Evolutionary conservation across 2,329 filamentous ascomycete genomes (phyloP), one percentile per base, ranked within the genome.

Genomic region (Bipolaris cookei): DNA sequence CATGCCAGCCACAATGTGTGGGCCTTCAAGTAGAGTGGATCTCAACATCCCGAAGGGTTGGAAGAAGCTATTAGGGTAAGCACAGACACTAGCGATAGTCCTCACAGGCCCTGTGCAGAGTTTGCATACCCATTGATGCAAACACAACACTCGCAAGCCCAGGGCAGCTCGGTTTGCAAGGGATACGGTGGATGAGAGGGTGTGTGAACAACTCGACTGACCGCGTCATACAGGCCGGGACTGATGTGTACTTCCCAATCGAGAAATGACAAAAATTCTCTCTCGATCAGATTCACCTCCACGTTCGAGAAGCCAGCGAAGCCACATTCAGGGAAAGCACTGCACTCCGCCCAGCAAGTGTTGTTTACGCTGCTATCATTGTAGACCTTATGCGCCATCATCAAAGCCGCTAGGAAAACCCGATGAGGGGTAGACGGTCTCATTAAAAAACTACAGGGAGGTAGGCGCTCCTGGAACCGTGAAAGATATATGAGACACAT

Each of bases 321-420:
- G 6, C 87, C 86, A 75, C 83, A 89, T 45, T 85, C 86, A 63
- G 83, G 84, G 67, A 97, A 88, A 70, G 88, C 81, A 58, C 90
- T 96, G 83, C 97, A 98, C 70, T 88, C 89, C 63, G 94, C 92
- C 94, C 94, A 98, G 84, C 98, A 94, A 87, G 97, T 97, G 86
- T 98, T 98, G 88, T 97, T 97, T 60, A 94, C 94, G 10, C 92
- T 97, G 62, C 92, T 96, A 83, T 98, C 95, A 77, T 98, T 98
- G 67, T 97, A 85, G 77, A 97, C 97, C 87, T 98, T 98, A 68
- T 95, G 94, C 1, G 94, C 88, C 38, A 88, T 81, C 72, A 94
- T 95, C 65, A 94, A 87, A 10, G 90, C 83, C 38, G 91, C 93
- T 50, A 98, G 86, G 81, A 98, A 97, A 83, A 98, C 98, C 69